Base-by-base conservation (phyloP, 1,139 yeast species). In the Protomyces arabidopsidicola region DNA sequence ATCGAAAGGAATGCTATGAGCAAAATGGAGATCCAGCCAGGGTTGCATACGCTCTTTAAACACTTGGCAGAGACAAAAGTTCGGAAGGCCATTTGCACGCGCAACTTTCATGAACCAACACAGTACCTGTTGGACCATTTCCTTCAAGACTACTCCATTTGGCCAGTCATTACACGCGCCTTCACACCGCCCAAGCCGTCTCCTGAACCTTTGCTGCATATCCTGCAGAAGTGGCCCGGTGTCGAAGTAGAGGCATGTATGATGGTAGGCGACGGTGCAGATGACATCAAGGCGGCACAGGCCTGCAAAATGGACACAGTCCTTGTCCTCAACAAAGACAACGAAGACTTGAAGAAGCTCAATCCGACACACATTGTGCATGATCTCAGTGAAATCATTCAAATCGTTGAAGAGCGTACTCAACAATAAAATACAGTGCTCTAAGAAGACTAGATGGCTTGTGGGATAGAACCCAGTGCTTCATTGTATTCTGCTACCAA, bases 201-300 rank as follows among this genome's bases (percentile, higher is more conserved):
- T 16, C 87, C 88, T 0, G 81, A 80, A 52, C 87, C 88, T 0
- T 72, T 85, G 45, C 72, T 81, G 18, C 81, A 83, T 67, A 84
- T 85, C 24, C 80, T 84, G 2, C 67, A 75, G 18, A 65, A 70
- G 3, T 81, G 86, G 83, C 48, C 16, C 16, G 60, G 62, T 35
- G 64, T 80, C 8, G 69, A 72, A 1, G 81, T 86, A 0, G 68
- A 73, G 24, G 75, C 80, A 53, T 69, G 84, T 35, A 71, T 84
- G n/a, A 85, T 85, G 89, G 86, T 85, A 8, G 89, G 89, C 20
- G 89, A 85, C 70, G 84, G 88, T 0, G 73, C 77, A 45, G 89
- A 85, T 71, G 89, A 85, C 71, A 82, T 85, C 84, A 74, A 70
- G 55, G 82, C 87, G 18, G 89, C 87, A 1, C 72, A 76, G 45